Evolutionary conservation across 2,329 filamentous ascomycete species (phyloP).

Genomic region (Elsinoe fawcettii): DNA sequence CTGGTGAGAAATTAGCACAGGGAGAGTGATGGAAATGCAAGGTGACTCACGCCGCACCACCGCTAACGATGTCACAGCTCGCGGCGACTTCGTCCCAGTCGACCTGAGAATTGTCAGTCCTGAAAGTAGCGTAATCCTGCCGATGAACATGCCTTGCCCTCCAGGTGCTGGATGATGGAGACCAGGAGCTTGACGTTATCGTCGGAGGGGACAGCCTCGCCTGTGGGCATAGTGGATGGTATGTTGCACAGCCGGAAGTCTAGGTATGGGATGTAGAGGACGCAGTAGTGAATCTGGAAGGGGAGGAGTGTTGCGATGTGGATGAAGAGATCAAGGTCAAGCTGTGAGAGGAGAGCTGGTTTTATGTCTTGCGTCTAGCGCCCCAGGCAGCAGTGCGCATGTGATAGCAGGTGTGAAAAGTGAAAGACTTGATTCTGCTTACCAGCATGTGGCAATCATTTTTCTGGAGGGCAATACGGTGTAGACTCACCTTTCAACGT

Average conservation of each 20-base stretch:
- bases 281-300: background rate
- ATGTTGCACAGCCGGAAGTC: background rate
- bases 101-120: constrained; percentile 40
- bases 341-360: background rate
- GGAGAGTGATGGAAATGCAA: constrained; percentile 1
- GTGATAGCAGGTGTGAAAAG: background rate
- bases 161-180: constrained; percentile 55
- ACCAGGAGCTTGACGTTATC: constrained; percentile 60
- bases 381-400: background rate
- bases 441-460: background rate
- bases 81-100: constrained; percentile 58
- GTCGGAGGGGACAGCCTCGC: constrained; percentile 33
- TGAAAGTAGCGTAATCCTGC: background rate
- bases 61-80: constrained; percentile 55
- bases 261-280: background rate
- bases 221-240: constrained; percentile 8
- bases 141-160: constrained; percentile 49
- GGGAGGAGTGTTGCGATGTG: background rate
- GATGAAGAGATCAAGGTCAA: background rate
- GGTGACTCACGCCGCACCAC: constrained; percentile 60
- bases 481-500: constrained; percentile 16
- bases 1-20: constrained; percentile 32
- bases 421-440: background rate
- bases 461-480: background rate
- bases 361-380: background rate